Evolutionary conservation across 2,329 filamentous ascomycete genomes (phyloP), one percentile per base, ranked within the genome.

Genomic region (Talaromyces sp.): DNA sequence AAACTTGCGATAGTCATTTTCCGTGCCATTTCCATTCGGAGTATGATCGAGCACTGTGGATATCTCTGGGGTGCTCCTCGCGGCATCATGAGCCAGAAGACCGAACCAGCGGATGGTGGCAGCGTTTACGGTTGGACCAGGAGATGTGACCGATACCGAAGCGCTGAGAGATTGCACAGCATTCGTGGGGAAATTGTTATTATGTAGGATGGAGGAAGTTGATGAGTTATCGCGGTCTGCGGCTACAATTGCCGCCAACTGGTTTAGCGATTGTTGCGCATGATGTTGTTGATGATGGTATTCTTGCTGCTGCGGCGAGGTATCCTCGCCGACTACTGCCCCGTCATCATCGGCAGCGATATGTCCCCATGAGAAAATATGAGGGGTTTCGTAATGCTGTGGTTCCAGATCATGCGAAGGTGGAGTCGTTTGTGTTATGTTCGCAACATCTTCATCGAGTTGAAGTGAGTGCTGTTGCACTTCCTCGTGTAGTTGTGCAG

Each of bases 51-150:
- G 19, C 50, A 35, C 31, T 7, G 27, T 35, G 3, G 50, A 35
- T 33, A 54, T 35, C 9, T 33, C 50, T 3, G n/a, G 39, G 22
- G 39, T 60, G 5, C 43, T 47, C n/a, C 57, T 41, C 7, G 43
- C 57, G 39, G 61, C 64, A 63, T 64, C 63, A 27, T 66, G 65
- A 22, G 68, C 63, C 35, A 69, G 64, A 11, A 71, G 67, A 17
- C 68, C 71, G 41, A 71, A 70, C 67, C 71, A 70, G 37, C 56
- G 45, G 10, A 67, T 66, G 59, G 68, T 69, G n/a, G 68, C 71
- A 65, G 65, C 57, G 13, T 49, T 60, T 22, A 60, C 43, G 10
- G 57, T 60, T 43, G 57, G 57, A 19, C 57, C 57, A 1, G 57
- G 57, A 2, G 57, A 60, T 39, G 41, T 39, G 13, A 49, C 13